Evolutionary conservation across 2,329 filamentous ascomycete genomes (phyloP), one percentile per base, ranked within the genome.

Genomic region (Aspergillus oerlinghausenensis): DNA sequence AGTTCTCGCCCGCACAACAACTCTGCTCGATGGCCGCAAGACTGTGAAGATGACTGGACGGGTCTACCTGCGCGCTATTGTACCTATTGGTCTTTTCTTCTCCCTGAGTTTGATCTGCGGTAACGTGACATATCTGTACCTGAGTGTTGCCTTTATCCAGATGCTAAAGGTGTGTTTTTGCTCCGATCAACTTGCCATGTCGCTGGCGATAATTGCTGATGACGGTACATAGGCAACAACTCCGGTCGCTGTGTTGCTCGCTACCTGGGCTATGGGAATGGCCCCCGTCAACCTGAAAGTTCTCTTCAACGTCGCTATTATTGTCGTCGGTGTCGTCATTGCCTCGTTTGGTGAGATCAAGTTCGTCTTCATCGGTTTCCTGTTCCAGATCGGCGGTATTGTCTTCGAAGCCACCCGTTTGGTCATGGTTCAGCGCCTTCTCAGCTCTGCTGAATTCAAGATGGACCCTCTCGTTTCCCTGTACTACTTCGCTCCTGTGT

Each of bases 31-130:
- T 79, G 92, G 92, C 65, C 88, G 94, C 69, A 96, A 97, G 80
- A 90, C 88, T 47, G 92, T 97, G 59, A 96, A 96, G 80, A 97
- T 99, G 93, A 97, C 90, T 28, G 90, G 91, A 65, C 88, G 88
- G 63, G 87, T 97, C 68, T 97, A 97, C 76, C 80, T 97, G 59
- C 88, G 92, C 67, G 92, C 92, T 42, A 96, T 97, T 65, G 88
- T 96, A 43, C 93, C 93, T 54, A 97, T 97, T 68, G 93, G 93
- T 64, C 77, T 96, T 70, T 95, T 96, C 80, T 97, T 97, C 85
- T 94, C 89, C 73, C 80, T 96, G 80, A 94, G 89, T 77, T 83
- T 97, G 80, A 97, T 97, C 73, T 96, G 92, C 77, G 91, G 92
- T 71, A 97, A 97, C 79, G 79, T 96, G 77, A 92, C 93, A 66